Base-by-base conservation (phyloP, 169 alveolate species). In the Nephromyces sp. region DNA sequence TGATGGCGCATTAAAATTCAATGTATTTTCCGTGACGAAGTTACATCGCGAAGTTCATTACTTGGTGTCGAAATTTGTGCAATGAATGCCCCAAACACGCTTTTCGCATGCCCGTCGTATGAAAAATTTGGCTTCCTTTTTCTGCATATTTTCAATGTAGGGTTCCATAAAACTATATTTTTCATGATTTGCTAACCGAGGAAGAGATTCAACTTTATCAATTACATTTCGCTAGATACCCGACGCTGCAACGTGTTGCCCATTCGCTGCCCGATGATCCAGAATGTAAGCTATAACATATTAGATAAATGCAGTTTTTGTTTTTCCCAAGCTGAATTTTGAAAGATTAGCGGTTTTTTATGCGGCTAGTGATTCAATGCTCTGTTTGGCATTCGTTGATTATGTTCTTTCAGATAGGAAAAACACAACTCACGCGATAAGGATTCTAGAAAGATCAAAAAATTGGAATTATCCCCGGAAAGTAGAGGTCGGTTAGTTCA, bases 241-340 rank as follows among this genome's bases (percentile, higher is more conserved):
- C 85, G 15, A 79, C 85, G 29, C 67, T 79, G 28, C 85, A 73
- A 62, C 80, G 85, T 4, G 81, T 79, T 25, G 85, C 85, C 31
- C 85, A 79, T 68, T 52, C 74, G 1, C 70, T 79, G 8, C 80
- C 85, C 35, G 74, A 68, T 62, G 85, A 79, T 62, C 52, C 73
- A 67, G 66, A 69, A 68, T 73, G 81, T 79, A 32, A 67, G 81
- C 6, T 4, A 15, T 72, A 6, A 34, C 22, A 6, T 6, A n/a
- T 6, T 21, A 28, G 22, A 21, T 21, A 15, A 15, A 21, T 6
- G 64, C 51, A 68, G 1, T 6, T 66, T n/a, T 24, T 21, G 0
- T 8, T 6, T 15, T 0, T n/a, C n/a, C 0, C 63, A 21, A 21
- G 66, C 64, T 66, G 72, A 0, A 8, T 25, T 35, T 22, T 32